phyloP scores from a whole-genome alignment of 495 filamentous ascomycete species.

The Umbilicaria muhlenbergii region DNA sequence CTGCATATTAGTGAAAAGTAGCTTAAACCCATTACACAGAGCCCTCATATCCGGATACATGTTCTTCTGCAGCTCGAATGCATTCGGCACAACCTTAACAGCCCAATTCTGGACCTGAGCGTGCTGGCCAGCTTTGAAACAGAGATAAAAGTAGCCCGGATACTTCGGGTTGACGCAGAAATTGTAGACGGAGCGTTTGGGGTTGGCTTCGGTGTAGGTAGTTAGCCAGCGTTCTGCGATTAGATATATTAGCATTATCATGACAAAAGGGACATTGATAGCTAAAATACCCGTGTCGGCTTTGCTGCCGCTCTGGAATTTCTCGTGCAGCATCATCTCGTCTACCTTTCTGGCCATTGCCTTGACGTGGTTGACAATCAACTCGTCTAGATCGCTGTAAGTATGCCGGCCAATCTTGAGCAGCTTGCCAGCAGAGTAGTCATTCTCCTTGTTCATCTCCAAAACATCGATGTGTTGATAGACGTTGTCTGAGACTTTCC shows the following conservation, averaged over 20 bases:
- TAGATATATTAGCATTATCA: conserved; percentile 1
- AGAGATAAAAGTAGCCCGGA: conserved; percentile 86
- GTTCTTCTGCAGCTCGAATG: conserved; percentile 72
- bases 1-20: conserved; percentile 43
- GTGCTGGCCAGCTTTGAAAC: conserved; percentile 77
- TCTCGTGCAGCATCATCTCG: conserved; percentile 84
- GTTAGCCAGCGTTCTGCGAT: conserved; percentile 77
- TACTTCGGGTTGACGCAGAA: conserved; percentile 89
- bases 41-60: conserved; percentile 87
- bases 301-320: conserved; percentile 68
- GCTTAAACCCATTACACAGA: conserved; percentile 76
- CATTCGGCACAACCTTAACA: conserved; percentile 79
- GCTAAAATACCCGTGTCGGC: conserved; percentile 61
- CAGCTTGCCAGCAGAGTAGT: conserved; percentile 76
- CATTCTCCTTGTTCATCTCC: conserved; percentile 89
- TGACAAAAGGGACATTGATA: background rate
- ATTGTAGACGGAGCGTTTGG: conserved; percentile 78
- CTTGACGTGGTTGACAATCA: conserved; percentile 94
- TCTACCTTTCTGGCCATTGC: conserved; percentile 97
- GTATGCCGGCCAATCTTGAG: conserved; percentile 75
- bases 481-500: conserved; percentile 91
- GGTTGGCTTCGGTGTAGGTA: conserved; percentile 91
- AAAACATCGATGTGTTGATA: conserved; percentile 97
- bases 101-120: conserved; percentile 64
- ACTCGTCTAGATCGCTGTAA: conserved; percentile 90